A percentile compares a stretch with the other conserved stretches of the same genome.
These are phyloP conservation scores for Zopfochytrium polystomum DNA, from an alignment of 371 early-diverging fungal genomes.

Conservation along the genomic window DNA sequence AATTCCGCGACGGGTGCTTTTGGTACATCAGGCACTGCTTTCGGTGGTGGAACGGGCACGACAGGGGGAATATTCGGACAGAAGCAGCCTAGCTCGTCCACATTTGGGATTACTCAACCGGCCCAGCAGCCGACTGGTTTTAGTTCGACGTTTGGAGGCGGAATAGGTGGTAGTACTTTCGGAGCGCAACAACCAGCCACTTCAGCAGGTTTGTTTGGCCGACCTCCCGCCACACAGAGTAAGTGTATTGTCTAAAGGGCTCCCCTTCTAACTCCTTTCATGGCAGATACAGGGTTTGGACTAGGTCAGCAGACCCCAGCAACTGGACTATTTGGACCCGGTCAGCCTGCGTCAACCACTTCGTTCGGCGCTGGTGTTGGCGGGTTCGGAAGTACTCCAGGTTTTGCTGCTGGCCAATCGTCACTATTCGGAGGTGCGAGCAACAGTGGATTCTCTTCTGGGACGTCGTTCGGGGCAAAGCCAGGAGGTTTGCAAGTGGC, in stretches of 20 bases:
- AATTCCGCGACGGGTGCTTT: conserved; percentile 16
- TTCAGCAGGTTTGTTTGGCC: conserved; percentile 22
- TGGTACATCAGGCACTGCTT: conserved; percentile 27
- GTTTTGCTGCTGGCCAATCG: conserved; percentile 8
- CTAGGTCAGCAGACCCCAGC: conserved; percentile 16
- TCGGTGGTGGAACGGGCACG: conserved; percentile 31
- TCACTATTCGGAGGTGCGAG: not conserved
- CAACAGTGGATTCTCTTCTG: conserved; percentile 7
- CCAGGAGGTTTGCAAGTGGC: too few species aligned
- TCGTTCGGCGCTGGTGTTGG: not conserved
- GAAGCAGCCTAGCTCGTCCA: conserved; percentile 40
- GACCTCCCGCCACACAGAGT: conserved; percentile 21
- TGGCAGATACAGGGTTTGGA: conserved; percentile 12
- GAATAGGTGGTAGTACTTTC: conserved; percentile 12
- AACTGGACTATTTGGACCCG: too few species aligned
- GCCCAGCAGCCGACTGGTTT: too few species aligned
- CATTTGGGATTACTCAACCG: conserved; percentile 31
- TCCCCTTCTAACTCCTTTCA: too few species aligned
- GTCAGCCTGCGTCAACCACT: too few species aligned
- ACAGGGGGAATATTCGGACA: conserved; percentile 39
- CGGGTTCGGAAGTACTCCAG: not conserved
- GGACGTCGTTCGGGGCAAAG: too few species aligned
- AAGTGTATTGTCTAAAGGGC: too few species aligned
- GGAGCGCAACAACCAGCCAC: conserved; percentile 10
- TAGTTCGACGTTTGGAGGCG: conserved; percentile 9